These are phyloP conservation scores for Coniochaeta ligniaria DNA, from an alignment of 2,329 filamentous ascomycete species.

Conservation along the genomic window DNA sequence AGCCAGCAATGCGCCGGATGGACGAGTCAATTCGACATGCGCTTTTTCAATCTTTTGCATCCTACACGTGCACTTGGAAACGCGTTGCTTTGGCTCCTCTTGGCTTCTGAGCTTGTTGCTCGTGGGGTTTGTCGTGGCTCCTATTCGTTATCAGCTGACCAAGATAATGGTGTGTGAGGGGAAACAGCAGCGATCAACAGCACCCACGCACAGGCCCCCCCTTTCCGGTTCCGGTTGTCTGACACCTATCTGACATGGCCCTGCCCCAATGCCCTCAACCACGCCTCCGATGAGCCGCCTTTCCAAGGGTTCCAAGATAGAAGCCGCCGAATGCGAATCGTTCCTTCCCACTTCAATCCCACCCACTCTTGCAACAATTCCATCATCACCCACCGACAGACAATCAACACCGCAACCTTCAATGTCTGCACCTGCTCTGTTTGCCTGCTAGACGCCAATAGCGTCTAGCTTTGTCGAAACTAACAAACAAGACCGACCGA, in stretches of 20 bases:
- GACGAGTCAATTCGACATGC: not conserved
- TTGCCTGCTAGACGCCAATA: constrained; percentile 2
- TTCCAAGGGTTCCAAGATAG: not conserved
- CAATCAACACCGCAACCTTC: not conserved
- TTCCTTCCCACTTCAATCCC: not conserved
- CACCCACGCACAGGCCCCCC: not conserved
- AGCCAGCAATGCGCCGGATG: not conserved
- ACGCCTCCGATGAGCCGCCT: not conserved
- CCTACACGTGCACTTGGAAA: not conserved
- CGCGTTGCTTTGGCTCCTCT: not conserved
- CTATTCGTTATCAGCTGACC: constrained; percentile 1
- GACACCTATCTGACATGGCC: constrained; percentile 1
- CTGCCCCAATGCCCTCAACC: not conserved
- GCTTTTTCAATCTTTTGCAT: not conserved
- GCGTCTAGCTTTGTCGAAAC: constrained; percentile 1
- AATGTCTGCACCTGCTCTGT: not conserved
- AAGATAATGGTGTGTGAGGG: not conserved
- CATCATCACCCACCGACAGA: not conserved
- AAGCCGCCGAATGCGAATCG: not conserved
- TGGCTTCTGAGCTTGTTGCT: not conserved
- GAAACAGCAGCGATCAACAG: constrained; percentile 1
- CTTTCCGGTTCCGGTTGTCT: constrained; percentile 1
- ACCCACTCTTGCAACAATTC: not conserved
- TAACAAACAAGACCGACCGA: constrained; percentile 3
- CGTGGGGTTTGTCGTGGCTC: not conserved